Percentiles rank a stretch among this genome's conserved stretches.
Evolutionary conservation across 2,329 filamentous ascomycete genomes (phyloP).

Genomic region (Fusarium virguliforme): DNA sequence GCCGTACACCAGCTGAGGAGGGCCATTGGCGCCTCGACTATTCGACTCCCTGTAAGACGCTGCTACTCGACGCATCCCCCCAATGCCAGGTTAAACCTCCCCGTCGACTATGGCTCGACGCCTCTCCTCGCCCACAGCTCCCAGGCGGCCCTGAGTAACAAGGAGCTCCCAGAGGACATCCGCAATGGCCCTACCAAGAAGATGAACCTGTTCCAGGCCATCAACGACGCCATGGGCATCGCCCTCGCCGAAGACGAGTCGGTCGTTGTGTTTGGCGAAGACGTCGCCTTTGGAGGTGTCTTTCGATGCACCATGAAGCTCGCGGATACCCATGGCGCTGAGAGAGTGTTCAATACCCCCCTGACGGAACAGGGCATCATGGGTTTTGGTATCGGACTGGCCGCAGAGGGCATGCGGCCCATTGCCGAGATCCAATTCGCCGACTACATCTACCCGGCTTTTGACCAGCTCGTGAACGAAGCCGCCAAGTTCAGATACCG

Average conservation of each 20-base stretch:
- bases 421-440: constrained; percentile 97
- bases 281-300: constrained; percentile 96
- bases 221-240: constrained; percentile 90
- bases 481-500: constrained; percentile 90
- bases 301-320: constrained; percentile 96
- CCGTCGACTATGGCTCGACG: constrained; percentile 88
- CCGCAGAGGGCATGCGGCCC: constrained; percentile 92
- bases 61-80: constrained; percentile 72
- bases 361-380: constrained; percentile 94
- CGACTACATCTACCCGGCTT: constrained; percentile 93
- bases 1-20: constrained; percentile 53
- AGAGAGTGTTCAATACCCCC: constrained; percentile 96
- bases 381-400: constrained; percentile 92
- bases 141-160: constrained; percentile 77
- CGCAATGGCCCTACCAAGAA: constrained; percentile 82
- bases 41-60: constrained; percentile 45
- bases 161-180: constrained; percentile 78
- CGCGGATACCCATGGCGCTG: constrained; percentile 86
- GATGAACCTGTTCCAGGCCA: constrained; percentile 93
- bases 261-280: constrained; percentile 94
- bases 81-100: constrained; percentile 82
- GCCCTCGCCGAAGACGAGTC: constrained; percentile 88
- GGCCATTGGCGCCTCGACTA: constrained; percentile 37
- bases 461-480: constrained; percentile 95
- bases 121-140: constrained; percentile 86